phyloP scores from a whole-genome alignment of 2,329 filamentous ascomycete genomes.

The Fusarium domesticum region DNA sequence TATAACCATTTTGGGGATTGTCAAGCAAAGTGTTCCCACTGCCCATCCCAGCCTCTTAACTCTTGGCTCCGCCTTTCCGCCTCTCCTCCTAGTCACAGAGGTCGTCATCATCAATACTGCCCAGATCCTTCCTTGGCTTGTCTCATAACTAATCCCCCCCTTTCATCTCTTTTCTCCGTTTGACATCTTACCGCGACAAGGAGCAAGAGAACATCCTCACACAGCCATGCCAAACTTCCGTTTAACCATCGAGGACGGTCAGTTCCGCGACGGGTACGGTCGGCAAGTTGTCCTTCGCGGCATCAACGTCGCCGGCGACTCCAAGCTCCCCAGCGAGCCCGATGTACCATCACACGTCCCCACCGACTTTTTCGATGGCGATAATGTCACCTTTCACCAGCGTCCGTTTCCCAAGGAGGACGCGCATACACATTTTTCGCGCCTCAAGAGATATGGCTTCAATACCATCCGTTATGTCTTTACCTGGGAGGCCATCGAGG shows the following conservation, averaged over 20 bases:
- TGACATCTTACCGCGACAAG: background rate
- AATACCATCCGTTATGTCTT: constrained; percentile 97
- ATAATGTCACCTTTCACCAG: constrained; percentile 83
- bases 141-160: background rate
- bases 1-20: too few relatives aligned
- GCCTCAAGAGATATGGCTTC: constrained; percentile 85
- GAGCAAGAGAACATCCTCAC: too few relatives aligned
- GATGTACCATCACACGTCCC: constrained; percentile 75
- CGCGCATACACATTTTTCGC: constrained; percentile 80
- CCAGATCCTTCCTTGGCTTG: background rate
- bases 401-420: constrained; percentile 82
- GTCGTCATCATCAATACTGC: background rate
- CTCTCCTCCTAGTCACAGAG: background rate
- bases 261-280: constrained; percentile 77
- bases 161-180: background rate
- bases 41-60: background rate
- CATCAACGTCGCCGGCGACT: constrained; percentile 89
- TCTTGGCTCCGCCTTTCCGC: constrained; percentile 4
- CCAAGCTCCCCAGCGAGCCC: constrained; percentile 82
- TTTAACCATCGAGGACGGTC: constrained; percentile 78
- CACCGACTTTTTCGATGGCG: constrained; percentile 85
- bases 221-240: constrained; percentile 70
- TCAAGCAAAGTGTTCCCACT: background rate
- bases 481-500: constrained; percentile 98
- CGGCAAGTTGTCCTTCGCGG: constrained; percentile 86